Base-by-base conservation (phyloP, 129 eudicot genomes). In the Mikania micrantha region DNA sequence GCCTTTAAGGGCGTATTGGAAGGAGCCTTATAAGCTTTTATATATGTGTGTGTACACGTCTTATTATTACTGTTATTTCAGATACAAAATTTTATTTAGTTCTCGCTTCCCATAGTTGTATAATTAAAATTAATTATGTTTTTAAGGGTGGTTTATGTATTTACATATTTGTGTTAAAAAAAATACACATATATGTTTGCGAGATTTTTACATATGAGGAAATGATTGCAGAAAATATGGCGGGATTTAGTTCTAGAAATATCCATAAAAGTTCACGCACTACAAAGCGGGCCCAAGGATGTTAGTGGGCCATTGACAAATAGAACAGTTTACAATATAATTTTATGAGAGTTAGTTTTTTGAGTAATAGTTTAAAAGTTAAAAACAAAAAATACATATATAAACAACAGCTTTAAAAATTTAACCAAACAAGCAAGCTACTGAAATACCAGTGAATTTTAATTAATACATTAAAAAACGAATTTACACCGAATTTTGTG, bases 221-320 rank as follows among this genome's bases (percentile, higher is more conserved):
- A 49, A 64, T 63, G 71, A 53, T 64, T 27, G 45, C 16, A 11
- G 25, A 15, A 50, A 50, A 73, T 73, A 64, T 66, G 48, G 39
- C 65, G 66, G 66, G 78, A 74, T 74, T 73, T 53, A 64, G 38
- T 57, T 65, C 48, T 36, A 20, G 59, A 41, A 66, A 74, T 39
- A 65, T 74, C 78, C 56, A 65, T 31, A 54, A 54, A 74, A 66
- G 73, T 54, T 41, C 24, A 66, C 66, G 66, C 78, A 74, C 72
- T 59, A 5, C 52, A 57, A 73, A 57, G 48, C 66, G 73, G 78
- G 64, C 28, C 73, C 72, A 28, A 45, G 20, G 31, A 74, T 74
- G 67, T 9, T 39, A 74, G 17, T 41, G 72, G 64, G 59, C 66
- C 77, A 74, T 74, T 64, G 25, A 54, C 59, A 20, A 53, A 74